A percentile compares a stretch with the other conserved stretches of the same genome.
Evolutionary conservation across 2,329 filamentous ascomycete genomes (phyloP).

Genomic region (Thermothelomyces thermophilus): DNA sequence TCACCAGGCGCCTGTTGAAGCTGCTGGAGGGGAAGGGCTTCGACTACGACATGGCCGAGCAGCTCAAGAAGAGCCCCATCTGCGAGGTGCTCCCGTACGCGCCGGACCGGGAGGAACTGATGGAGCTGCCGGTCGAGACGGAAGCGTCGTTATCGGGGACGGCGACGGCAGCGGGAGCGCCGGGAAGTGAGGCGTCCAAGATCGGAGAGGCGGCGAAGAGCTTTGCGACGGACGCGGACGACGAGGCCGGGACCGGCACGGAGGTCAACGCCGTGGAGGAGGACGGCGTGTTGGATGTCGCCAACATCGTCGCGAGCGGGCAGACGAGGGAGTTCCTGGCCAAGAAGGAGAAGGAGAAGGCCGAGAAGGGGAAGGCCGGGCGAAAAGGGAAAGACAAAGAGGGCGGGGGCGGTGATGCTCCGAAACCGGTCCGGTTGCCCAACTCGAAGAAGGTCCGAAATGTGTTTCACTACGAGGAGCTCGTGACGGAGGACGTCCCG

Average conservation of each 20-base stretch:
- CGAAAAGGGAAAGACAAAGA: slow-evolving; percentile 57
- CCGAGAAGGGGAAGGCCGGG: slow-evolving; percentile 54
- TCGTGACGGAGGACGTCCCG: slow-evolving; percentile 48
- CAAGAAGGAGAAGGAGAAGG: slow-evolving; percentile 75
- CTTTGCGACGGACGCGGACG: slow-evolving; percentile 16
- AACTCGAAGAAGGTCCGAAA: slow-evolving; percentile 66
- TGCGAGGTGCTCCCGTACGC: slow-evolving; percentile 60
- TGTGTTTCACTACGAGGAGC: slow-evolving; percentile 68
- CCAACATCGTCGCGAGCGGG: slow-evolving; percentile 75
- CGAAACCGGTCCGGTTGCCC: slow-evolving; percentile 55
- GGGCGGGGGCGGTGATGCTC: slow-evolving; percentile 41
- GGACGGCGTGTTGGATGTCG: slow-evolving; percentile 75
- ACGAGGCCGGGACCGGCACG: slow-evolving; percentile 32
- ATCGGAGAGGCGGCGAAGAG: slow-evolving; percentile 26
- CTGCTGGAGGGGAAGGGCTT: slow-evolving; percentile 56
- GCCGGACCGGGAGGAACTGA: slow-evolving; percentile 37
- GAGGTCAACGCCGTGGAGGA: slow-evolving; percentile 42
- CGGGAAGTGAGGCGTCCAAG: slow-evolving; percentile 31
- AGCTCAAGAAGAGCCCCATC: slow-evolving; percentile 59
- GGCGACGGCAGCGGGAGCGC: slow-evolving; percentile 16
- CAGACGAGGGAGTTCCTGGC: slow-evolving; percentile 77
- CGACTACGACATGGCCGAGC: slow-evolving; percentile 61
- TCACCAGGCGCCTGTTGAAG: slow-evolving; percentile 67
- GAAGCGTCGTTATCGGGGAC: slow-evolving; percentile 12
- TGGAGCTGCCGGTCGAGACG: slow-evolving; percentile 43